Percentiles rank a stretch among this genome's conserved stretches.
These are phyloP conservation scores for Colletotrichum salicis DNA, from an alignment of 2,329 filamentous ascomycete genomes.

Conservation along the genomic window DNA sequence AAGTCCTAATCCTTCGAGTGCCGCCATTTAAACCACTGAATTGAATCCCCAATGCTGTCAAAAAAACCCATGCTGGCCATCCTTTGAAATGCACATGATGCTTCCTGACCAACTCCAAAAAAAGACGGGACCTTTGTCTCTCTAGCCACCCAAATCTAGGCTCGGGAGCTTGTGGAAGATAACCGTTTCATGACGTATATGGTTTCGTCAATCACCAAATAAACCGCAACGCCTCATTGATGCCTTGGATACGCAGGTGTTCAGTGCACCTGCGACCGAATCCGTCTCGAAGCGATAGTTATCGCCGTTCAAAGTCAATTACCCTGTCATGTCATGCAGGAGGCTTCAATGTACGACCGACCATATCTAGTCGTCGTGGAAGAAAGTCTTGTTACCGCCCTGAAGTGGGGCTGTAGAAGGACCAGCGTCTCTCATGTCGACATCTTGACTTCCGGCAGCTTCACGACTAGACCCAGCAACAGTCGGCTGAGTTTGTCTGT, in stretches of 20 bases:
- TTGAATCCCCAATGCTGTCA: constrained; percentile 25
- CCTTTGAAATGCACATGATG: constrained; percentile 35
- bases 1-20: constrained; percentile 13
- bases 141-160: constrained; percentile 8
- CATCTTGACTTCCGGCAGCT: constrained; percentile 53
- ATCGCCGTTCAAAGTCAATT: not conserved
- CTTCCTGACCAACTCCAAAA: constrained; percentile 35
- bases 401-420: constrained; percentile 65
- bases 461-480: constrained; percentile 47
- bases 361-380: constrained; percentile 55
- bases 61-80: constrained; percentile 29
- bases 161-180: not conserved
- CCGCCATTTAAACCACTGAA: constrained; percentile 19
- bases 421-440: constrained; percentile 67
- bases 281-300: not conserved
- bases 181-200: not conserved
- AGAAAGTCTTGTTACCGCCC: constrained; percentile 60
- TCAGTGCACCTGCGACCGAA: not conserved
- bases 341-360: not conserved
- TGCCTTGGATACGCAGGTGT: not conserved
- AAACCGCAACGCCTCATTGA: not conserved
- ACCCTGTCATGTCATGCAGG: not conserved
- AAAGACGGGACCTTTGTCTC: constrained; percentile 14
- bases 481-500: constrained; percentile 47
- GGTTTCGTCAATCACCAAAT: not conserved